Conservation (phyloP, 805 yeast species). For the Komagataella ulmi region DNA sequence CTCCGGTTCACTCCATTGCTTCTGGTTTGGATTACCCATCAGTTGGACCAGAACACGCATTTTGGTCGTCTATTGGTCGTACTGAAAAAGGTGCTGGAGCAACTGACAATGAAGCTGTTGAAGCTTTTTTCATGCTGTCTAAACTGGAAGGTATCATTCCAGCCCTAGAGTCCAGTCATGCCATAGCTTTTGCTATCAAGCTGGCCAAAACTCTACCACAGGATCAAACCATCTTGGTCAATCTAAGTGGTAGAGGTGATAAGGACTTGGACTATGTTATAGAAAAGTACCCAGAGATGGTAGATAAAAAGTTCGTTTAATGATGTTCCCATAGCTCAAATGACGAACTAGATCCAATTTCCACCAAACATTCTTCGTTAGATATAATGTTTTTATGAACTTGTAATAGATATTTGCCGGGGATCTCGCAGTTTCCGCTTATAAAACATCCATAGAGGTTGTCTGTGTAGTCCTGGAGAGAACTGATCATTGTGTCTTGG, state of each 20-base stretch:
- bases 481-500: neutral
- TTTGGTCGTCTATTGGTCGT: slow-evolving; percentile 4
- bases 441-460: neutral
- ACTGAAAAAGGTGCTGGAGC: slow-evolving; percentile 4
- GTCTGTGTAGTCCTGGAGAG: neutral
- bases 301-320: slow-evolving; percentile 1
- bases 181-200: slow-evolving; percentile 1
- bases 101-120: slow-evolving; percentile 4
- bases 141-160: slow-evolving; percentile 5
- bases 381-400: neutral
- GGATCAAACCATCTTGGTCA: slow-evolving; percentile 3
- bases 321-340: neutral
- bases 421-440: neutral
- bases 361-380: neutral
- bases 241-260: slow-evolving; percentile 4
- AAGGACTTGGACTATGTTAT: slow-evolving; percentile 5
- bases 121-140: slow-evolving; percentile 5
- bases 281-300: slow-evolving; percentile 4
- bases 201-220: neutral
- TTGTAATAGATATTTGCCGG: neutral
- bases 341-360: neutral
- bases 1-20: slow-evolving; percentile 6
- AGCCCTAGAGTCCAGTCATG: slow-evolving; percentile 3
- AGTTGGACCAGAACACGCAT: slow-evolving; percentile 6
- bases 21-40: slow-evolving; percentile 5